A percentile compares a stretch with the other conserved stretches of the same genome.
Conservation (phyloP, 768 basidiomycete genomes). For the Leccinum subtestaceum region DNA sequence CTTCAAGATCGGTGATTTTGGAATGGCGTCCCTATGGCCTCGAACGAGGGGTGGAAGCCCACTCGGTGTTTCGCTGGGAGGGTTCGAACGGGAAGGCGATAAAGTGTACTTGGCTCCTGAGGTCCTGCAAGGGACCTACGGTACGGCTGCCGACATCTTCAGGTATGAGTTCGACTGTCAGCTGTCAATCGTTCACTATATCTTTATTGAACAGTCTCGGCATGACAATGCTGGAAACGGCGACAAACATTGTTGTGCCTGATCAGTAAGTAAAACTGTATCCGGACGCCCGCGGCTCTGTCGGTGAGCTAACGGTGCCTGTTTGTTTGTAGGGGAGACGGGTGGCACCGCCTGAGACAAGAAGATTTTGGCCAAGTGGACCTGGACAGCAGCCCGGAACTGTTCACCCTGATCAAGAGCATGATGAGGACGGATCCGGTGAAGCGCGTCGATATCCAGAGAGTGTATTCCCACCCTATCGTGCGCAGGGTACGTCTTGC, state of each 20-base stretch:
- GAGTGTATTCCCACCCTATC: slow-evolving; percentile 59
- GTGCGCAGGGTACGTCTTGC: slow-evolving; percentile 57
- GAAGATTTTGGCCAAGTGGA: slow-evolving; percentile 91
- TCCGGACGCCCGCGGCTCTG: not conserved
- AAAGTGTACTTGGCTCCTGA: slow-evolving; percentile 97
- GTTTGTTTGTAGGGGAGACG: slow-evolving; percentile 65
- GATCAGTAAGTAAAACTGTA: slow-evolving; percentile 72
- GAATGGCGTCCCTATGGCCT: slow-evolving; percentile 96
- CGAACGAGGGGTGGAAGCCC: slow-evolving; percentile 42
- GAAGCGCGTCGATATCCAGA: slow-evolving; percentile 53
- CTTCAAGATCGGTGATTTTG: slow-evolving; percentile 98
- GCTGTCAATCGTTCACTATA: slow-evolving; percentile 2
- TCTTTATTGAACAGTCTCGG: slow-evolving; percentile 64
- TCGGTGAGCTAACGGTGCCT: slow-evolving; percentile 14
- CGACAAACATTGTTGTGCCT: slow-evolving; percentile 94
- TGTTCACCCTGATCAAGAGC: slow-evolving; percentile 63
- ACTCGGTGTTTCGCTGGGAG: slow-evolving; percentile 35
- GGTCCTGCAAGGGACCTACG: slow-evolving; percentile 87
- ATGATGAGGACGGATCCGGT: slow-evolving; percentile 78
- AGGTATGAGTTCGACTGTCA: slow-evolving; percentile 56
- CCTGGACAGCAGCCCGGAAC: slow-evolving; percentile 58
- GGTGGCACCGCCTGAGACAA: slow-evolving; percentile 89
- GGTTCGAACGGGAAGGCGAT: slow-evolving; percentile 96
- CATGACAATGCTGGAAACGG: slow-evolving; percentile 92
- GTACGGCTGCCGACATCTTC: slow-evolving; percentile 95